A percentile compares a stretch with the other conserved stretches of the same genome.
Conservation (phyloP, 2,329 filamentous ascomycete genomes). For the Xylaria sp. region DNA sequence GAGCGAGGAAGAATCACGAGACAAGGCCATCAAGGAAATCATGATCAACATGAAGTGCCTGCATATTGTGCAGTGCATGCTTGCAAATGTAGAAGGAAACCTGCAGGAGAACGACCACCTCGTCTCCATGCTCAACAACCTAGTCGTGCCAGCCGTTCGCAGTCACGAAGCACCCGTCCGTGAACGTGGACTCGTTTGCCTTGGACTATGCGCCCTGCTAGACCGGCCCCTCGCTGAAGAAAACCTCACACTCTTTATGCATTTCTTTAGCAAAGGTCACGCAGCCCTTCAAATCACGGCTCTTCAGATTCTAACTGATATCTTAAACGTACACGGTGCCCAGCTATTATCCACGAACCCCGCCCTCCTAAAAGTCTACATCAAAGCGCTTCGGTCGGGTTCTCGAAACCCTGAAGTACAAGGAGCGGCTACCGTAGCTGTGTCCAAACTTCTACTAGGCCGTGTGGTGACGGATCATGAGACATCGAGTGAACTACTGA, state of each 20-base stretch:
- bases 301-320: slow-evolving; percentile 90
- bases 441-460: slow-evolving; percentile 85
- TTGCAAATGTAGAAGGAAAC: slow-evolving; percentile 87
- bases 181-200: slow-evolving; percentile 85
- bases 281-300: slow-evolving; percentile 87
- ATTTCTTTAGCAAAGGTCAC: slow-evolving; percentile 94
- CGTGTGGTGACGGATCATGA: slow-evolving; percentile 75
- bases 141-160: slow-evolving; percentile 92
- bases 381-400: slow-evolving; percentile 77
- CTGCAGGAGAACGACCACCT: slow-evolving; percentile 88
- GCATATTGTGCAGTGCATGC: slow-evolving; percentile 96
- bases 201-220: slow-evolving; percentile 89
- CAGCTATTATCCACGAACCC: slow-evolving; percentile 73
- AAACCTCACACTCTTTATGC: slow-evolving; percentile 90
- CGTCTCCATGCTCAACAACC: slow-evolving; percentile 97
- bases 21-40: slow-evolving; percentile 85
- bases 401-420: slow-evolving; percentile 75
- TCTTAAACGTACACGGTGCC: slow-evolving; percentile 85
- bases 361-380: slow-evolving; percentile 81
- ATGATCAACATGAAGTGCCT: slow-evolving; percentile 98
- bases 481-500: slow-evolving; percentile 75
- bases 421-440: slow-evolving; percentile 78
- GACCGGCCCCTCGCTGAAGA: slow-evolving; percentile 91
- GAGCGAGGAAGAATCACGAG: slow-evolving; percentile 69
- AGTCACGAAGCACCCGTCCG: slow-evolving; percentile 92